Conservation (phyloP, 2,329 filamentous ascomycete species). For the Didymella keratinophila region DNA sequence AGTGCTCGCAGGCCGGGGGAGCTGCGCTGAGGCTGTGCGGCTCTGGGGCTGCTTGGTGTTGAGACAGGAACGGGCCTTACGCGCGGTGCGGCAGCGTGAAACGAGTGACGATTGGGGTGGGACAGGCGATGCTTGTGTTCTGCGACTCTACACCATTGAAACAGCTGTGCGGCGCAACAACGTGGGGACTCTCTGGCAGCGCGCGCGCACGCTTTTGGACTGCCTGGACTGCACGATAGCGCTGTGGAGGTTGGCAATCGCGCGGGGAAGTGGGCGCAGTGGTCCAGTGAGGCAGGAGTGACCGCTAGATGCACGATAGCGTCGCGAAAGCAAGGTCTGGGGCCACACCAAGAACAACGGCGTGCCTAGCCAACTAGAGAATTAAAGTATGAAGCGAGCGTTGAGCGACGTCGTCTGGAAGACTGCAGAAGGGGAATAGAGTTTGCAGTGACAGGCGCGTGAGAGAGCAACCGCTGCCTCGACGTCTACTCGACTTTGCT, state of each 20-base stretch:
- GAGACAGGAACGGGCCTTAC: conserved; percentile 31
- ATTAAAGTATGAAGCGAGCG: conserved; percentile 22
- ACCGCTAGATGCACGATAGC: conserved; percentile 7
- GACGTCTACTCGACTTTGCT: not conserved
- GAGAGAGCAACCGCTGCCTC: conserved; percentile 8
- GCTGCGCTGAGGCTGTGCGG: conserved; percentile 7
- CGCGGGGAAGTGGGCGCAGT: conserved; percentile 22
- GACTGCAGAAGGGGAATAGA: conserved; percentile 21
- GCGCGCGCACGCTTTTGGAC: conserved; percentile 21
- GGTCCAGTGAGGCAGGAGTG: conserved; percentile 10
- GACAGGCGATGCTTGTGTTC: conserved; percentile 38
- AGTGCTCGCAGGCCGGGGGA: conserved; percentile 9
- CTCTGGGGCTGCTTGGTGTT: conserved; percentile 24
- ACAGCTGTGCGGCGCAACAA: conserved; percentile 8
- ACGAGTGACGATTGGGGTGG: conserved; percentile 42
- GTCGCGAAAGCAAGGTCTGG: conserved; percentile 19
- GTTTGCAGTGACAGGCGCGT: conserved; percentile 20
- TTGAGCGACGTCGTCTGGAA: conserved; percentile 24
- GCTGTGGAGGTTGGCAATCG: conserved; percentile 19
- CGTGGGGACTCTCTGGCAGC: conserved; percentile 18
- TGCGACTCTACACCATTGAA: conserved; percentile 28
- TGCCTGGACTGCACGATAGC: conserved; percentile 8
- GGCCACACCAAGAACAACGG: conserved; percentile 17
- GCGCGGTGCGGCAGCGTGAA: conserved; percentile 37
- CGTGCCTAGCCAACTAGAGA: conserved; percentile 28